These are phyloP conservation scores for Pythium rhizo-oryzae DNA, from an alignment of 352 stramenopile species.

Conservation along the genomic window DNA sequence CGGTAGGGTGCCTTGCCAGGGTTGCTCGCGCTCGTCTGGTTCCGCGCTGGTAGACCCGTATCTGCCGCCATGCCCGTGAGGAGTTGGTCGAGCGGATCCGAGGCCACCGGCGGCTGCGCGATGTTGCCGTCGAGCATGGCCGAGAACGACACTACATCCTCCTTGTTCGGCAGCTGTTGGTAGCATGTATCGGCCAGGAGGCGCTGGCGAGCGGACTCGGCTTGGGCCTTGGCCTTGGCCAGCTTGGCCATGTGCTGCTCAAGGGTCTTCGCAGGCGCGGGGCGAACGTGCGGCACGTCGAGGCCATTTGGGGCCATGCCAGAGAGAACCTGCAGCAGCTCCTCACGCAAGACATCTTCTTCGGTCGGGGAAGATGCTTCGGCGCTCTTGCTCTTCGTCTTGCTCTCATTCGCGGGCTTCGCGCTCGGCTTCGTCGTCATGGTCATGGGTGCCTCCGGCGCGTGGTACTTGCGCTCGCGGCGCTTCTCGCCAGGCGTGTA, in stretches of 20 bases:
- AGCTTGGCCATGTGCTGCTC: constrained; percentile 23
- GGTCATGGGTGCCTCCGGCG: background rate
- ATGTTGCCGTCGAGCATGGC: constrained; percentile 11
- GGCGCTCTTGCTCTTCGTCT: constrained; percentile 4
- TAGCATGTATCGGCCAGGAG: constrained; percentile 14
- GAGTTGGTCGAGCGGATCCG: constrained; percentile 28
- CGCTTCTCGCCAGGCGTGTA: constrained; percentile 56
- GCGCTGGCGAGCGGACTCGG: constrained; percentile 17
- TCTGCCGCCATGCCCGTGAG: constrained; percentile 24
- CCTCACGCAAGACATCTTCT: constrained; percentile 24
- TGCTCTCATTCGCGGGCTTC: background rate
- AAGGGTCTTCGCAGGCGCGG: constrained; percentile 1
- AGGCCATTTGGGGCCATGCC: constrained; percentile 14
- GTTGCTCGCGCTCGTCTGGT: constrained; percentile 4
- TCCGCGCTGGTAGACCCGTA: constrained; percentile 10
- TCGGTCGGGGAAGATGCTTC: background rate
- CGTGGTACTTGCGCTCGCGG: constrained; percentile 34
- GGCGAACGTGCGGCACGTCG: background rate
- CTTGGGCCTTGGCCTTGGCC: constrained; percentile 10
- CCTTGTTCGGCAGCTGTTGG: constrained; percentile 20
- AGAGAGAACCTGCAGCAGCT: constrained; percentile 29
- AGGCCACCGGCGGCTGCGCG: background rate
- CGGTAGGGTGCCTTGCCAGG: constrained; percentile 13
- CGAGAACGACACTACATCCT: constrained; percentile 23
- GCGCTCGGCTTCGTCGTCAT: constrained; percentile 4